A percentile compares a stretch with the other conserved stretches of the same genome.
Evolutionary conservation across 106 monocot species (phyloP).

Genomic region (Acorus calamus): DNA sequence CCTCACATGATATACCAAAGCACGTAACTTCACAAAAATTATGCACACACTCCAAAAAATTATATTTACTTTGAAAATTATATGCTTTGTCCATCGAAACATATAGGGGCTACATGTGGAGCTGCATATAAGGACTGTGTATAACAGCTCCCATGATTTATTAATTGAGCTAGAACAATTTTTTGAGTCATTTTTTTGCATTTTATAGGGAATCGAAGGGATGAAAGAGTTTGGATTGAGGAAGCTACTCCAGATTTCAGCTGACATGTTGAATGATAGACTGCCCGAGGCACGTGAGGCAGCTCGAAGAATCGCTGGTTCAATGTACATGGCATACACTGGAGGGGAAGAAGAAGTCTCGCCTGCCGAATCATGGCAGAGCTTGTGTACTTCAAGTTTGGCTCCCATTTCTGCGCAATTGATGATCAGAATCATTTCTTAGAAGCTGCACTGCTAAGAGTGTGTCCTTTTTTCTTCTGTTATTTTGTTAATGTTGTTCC

Average conservation of each 20-base stretch:
- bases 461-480: too few species aligned
- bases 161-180: not conserved
- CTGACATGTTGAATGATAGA: slow-evolving; percentile 56
- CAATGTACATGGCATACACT: slow-evolving; percentile 23
- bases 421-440: slow-evolving; percentile 53
- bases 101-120: too few species aligned
- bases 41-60: too few species aligned
- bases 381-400: slow-evolving; percentile 59
- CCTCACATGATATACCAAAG: too few species aligned
- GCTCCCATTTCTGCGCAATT: slow-evolving; percentile 46
- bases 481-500: too few species aligned
- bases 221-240: slow-evolving; percentile 61
- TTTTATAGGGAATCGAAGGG: slow-evolving; percentile 28
- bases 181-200: slow-evolving; percentile 1
- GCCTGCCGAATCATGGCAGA: slow-evolving; percentile 25
- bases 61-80: too few species aligned
- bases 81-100: too few species aligned
- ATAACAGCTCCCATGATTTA: not conserved
- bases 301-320: slow-evolving; percentile 40
- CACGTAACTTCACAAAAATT: too few species aligned
- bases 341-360: not conserved
- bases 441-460: not conserved
- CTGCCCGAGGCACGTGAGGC: slow-evolving; percentile 83
- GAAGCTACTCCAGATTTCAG: slow-evolving; percentile 41
- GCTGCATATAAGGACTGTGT: too few species aligned